Evolutionary conservation across 805 yeast species (phyloP).

Genomic region (Teunomyces gatunensis): DNA sequence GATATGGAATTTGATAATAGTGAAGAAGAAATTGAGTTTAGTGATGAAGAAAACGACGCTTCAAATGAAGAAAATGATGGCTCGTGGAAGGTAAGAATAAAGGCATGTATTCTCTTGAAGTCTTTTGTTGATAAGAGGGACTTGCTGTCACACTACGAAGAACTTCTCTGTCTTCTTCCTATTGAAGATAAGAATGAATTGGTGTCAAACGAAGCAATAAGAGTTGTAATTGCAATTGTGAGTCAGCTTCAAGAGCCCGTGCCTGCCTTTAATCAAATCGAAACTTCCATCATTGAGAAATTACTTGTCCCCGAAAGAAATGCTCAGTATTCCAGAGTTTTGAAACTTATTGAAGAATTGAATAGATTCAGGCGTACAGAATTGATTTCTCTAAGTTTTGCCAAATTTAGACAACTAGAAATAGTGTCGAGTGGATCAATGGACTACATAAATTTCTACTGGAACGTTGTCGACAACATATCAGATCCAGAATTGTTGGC

Average conservation of each 20-base stretch:
- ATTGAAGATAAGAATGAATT: slow-evolving; percentile 45
- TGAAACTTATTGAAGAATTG: slow-evolving; percentile 28
- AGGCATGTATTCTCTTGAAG: slow-evolving; percentile 44
- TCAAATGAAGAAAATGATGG: slow-evolving; percentile 45
- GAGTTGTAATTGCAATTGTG: slow-evolving; percentile 42
- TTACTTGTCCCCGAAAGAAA: slow-evolving; percentile 20
- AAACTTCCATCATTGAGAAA: slow-evolving; percentile 25
- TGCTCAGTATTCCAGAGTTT: slow-evolving; percentile 20
- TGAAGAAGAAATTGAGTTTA: slow-evolving; percentile 17
- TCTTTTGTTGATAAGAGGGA: slow-evolving; percentile 28
- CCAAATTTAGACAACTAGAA: slow-evolving; percentile 15
- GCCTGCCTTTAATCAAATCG: slow-evolving; percentile 10
- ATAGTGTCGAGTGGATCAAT: slow-evolving; percentile 22
- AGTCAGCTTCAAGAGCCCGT: slow-evolving; percentile 15
- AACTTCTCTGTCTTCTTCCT: slow-evolving; percentile 24
- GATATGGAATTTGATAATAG: slow-evolving; percentile 19
- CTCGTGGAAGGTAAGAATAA: slow-evolving; percentile 63
- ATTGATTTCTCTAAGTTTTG: slow-evolving; percentile 18
- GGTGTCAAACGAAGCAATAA: slow-evolving; percentile 51
- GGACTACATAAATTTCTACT: slow-evolving; percentile 27
- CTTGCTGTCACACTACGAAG: slow-evolving; percentile 32
- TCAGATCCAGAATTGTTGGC: slow-evolving; percentile 14
- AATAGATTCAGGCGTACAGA: slow-evolving; percentile 12
- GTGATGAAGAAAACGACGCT: slow-evolving; percentile 47
- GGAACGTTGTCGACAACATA: slow-evolving; percentile 19